phyloP scores from a whole-genome alignment of 148 eudicot species.

The Drosera capensis region DNA sequence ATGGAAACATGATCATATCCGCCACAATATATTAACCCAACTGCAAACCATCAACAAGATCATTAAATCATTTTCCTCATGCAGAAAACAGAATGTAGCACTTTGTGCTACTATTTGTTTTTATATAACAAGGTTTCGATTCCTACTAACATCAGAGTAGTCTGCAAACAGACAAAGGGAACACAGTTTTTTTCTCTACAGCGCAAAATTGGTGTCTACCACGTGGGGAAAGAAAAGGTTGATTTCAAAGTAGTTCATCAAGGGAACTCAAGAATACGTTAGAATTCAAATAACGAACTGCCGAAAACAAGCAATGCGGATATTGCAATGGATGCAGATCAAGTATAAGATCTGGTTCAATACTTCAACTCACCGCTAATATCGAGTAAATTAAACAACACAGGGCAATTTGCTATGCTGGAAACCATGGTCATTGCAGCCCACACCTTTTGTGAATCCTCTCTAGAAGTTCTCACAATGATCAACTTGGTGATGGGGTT shows the following conservation, averaged over 20 bases:
- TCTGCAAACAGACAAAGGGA: neutral
- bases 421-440: constrained; percentile 65
- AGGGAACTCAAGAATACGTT: neutral
- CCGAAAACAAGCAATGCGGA: neutral
- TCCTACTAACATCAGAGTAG: too few species aligned
- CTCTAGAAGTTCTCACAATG: constrained; percentile 71
- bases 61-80: too few species aligned
- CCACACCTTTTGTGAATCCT: constrained; percentile 79
- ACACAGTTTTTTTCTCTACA: neutral
- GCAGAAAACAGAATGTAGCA: too few species aligned
- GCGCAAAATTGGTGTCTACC: neutral
- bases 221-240: neutral
- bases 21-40: neutral
- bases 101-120: too few species aligned
- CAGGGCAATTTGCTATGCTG: constrained; percentile 58
- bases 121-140: too few species aligned
- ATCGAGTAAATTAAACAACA: constrained; percentile 61
- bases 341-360: neutral
- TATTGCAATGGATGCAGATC: neutral
- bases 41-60: too few species aligned
- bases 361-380: constrained; percentile 58
- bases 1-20: neutral
- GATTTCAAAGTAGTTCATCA: neutral
- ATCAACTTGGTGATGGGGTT: constrained; percentile 80
- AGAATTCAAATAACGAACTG: neutral